These are phyloP conservation scores for Glycine latifolia DNA, from an alignment of 306 rosid genomes.

Conservation along the genomic window DNA sequence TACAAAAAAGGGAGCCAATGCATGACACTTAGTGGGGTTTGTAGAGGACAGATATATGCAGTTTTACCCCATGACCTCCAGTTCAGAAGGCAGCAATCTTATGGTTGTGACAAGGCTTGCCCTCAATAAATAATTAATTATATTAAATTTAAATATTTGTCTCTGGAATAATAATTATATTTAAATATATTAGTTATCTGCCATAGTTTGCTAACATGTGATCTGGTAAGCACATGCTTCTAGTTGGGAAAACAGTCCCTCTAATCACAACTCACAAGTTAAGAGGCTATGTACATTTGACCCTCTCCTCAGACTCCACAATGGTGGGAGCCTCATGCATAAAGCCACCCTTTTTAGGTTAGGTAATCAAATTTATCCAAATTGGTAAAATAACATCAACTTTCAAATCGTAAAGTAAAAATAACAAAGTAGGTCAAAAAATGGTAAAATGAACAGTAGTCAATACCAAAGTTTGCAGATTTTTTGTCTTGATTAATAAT, in stretches of 20 bases:
- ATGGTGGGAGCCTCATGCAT: slow-evolving; percentile 8
- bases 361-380: slow-evolving; percentile 29
- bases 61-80: background rate
- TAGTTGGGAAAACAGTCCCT: too few relatives aligned
- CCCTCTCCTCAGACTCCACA: slow-evolving; percentile 10
- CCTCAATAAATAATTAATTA: background rate
- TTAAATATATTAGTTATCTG: slow-evolving; percentile 6
- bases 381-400: slow-evolving; percentile 16
- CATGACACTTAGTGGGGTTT: background rate
- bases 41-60: background rate
- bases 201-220: background rate
- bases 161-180: background rate
- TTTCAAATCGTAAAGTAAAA: background rate
- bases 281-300: background rate
- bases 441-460: slow-evolving; percentile 5
- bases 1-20: background rate
- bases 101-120: background rate
- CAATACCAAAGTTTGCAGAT: background rate
- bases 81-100: background rate
- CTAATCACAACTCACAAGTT: background rate
- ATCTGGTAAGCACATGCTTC: background rate
- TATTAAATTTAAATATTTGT: background rate
- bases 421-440: slow-evolving; percentile 16
- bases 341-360: background rate
- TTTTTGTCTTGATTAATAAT: background rate